Evolutionary conservation across 1,284 basidiomycete species (phyloP).

Genomic region (Salmacisia buchloeana): DNA sequence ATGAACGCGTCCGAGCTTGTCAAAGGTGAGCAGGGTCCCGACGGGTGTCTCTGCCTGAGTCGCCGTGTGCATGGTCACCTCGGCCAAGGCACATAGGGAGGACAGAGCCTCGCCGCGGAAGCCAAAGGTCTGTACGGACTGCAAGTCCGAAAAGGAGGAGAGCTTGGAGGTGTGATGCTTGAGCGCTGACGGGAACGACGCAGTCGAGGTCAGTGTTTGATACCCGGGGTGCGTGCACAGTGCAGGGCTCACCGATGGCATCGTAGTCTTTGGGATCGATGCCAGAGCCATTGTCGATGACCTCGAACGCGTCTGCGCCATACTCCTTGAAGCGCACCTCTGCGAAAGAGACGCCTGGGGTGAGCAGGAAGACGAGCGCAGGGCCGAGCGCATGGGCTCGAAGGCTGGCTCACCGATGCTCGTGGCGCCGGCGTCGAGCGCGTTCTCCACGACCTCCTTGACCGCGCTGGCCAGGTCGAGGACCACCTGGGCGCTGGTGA

Average conservation of each 20-base stretch:
- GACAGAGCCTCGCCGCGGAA: constrained; percentile 94
- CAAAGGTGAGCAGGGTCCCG: constrained; percentile 39
- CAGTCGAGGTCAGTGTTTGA: neutral
- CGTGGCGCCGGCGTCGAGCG: constrained; percentile 83
- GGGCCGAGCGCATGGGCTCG: neutral
- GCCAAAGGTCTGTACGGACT: constrained; percentile 76
- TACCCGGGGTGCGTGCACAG: constrained; percentile 3
- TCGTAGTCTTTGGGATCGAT: constrained; percentile 73
- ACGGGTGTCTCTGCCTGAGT: constrained; percentile 38
- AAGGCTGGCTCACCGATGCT: constrained; percentile 63
- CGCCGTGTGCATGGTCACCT: constrained; percentile 51
- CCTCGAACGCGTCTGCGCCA: constrained; percentile 78
- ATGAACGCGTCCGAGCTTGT: neutral
- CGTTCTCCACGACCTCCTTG: constrained; percentile 95
- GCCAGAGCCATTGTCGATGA: constrained; percentile 86
- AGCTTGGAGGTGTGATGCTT: constrained; percentile 96
- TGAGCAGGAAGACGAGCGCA: neutral
- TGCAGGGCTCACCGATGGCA: constrained; percentile 70
- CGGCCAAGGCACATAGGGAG: constrained; percentile 79
- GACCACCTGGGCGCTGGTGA: constrained; percentile 91
- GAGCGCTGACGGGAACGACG: constrained; percentile 58
- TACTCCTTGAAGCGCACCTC: constrained; percentile 87
- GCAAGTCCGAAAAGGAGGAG: constrained; percentile 68
- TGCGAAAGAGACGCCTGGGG: constrained; percentile 46
- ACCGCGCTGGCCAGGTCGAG: constrained; percentile 85